Conservation (phyloP, 2,329 filamentous ascomycete species). For the Leptographium procerum region DNA sequence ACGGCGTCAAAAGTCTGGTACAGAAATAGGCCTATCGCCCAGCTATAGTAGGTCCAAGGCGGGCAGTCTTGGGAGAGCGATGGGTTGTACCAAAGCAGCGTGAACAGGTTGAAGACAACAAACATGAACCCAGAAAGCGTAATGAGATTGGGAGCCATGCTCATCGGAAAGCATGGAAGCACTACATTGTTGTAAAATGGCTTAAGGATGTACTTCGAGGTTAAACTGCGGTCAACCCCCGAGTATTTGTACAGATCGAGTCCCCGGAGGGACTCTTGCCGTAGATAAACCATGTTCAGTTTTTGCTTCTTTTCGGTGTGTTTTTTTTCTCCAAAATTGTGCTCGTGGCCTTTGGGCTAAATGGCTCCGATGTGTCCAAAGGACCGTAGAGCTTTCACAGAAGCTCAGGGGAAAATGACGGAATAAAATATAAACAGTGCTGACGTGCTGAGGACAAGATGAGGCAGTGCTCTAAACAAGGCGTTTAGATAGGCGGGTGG, state of each 20-base stretch:
- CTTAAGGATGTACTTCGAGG: conserved; percentile 89
- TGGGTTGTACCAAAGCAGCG: conserved; percentile 93
- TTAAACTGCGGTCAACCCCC: conserved; percentile 76
- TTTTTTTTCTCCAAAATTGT: background rate
- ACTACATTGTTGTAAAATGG: conserved; percentile 94
- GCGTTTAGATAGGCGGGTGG: background rate
- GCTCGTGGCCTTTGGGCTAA: background rate
- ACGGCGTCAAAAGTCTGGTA: conserved; percentile 99
- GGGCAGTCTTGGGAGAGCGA: conserved; percentile 88
- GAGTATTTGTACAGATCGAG: conserved; percentile 95
- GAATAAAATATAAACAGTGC: background rate
- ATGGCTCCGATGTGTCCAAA: background rate
- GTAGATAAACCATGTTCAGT: conserved; percentile 79
- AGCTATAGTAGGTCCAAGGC: conserved; percentile 86
- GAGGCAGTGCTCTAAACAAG: background rate
- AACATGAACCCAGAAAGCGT: conserved; percentile 86
- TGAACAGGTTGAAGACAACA: conserved; percentile 78
- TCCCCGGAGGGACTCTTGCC: conserved; percentile 77
- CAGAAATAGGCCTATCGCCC: conserved; percentile 79
- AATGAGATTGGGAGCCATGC: conserved; percentile 83
- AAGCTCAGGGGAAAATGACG: background rate
- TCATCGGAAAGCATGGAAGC: conserved; percentile 89
- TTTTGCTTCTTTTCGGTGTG: background rate
- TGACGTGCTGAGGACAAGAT: background rate
- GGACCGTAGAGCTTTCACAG: background rate